Conservation (phyloP, 2,329 filamentous ascomycete species). For the Neonectria faginata region DNA sequence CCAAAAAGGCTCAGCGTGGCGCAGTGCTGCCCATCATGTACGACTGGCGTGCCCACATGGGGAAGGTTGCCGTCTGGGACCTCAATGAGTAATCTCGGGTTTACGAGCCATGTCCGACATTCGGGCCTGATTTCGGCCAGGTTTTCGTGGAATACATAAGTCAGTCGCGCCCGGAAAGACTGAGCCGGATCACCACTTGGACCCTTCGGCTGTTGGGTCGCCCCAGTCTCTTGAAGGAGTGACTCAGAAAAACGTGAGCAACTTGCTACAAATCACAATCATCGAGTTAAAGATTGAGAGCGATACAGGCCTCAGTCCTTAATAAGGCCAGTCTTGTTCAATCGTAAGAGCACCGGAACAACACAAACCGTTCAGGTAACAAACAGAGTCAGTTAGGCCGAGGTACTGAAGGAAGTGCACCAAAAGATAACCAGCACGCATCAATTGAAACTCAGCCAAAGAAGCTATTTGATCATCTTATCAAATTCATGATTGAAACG, state of each 20-base stretch:
- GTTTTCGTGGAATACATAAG: background rate
- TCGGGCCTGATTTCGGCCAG: background rate
- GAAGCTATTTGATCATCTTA: background rate
- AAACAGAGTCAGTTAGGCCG: too few species aligned
- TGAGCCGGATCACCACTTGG: background rate
- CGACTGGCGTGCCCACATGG: slow-evolving; percentile 5
- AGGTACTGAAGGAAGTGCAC: too few species aligned
- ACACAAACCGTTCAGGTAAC: background rate
- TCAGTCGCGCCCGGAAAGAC: too few species aligned
- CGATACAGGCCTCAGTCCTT: background rate
- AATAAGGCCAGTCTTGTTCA: too few species aligned
- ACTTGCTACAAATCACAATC: too few species aligned
- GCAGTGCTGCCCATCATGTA: slow-evolving; percentile 1
- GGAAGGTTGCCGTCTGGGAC: slow-evolving; percentile 10
- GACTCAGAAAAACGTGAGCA: too few species aligned
- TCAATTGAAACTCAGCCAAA: background rate
- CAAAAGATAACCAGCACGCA: background rate
- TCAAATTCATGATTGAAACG: background rate
- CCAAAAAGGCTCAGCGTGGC: background rate
- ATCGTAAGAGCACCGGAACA: too few species aligned
- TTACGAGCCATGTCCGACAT: slow-evolving; percentile 14
- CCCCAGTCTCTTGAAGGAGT: too few species aligned
- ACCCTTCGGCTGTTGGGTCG: background rate
- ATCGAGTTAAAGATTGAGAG: background rate
- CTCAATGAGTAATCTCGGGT: slow-evolving; percentile 7